Conservation (phyloP, 2,329 filamentous ascomycete species). For the Mycogone perniciosa region DNA sequence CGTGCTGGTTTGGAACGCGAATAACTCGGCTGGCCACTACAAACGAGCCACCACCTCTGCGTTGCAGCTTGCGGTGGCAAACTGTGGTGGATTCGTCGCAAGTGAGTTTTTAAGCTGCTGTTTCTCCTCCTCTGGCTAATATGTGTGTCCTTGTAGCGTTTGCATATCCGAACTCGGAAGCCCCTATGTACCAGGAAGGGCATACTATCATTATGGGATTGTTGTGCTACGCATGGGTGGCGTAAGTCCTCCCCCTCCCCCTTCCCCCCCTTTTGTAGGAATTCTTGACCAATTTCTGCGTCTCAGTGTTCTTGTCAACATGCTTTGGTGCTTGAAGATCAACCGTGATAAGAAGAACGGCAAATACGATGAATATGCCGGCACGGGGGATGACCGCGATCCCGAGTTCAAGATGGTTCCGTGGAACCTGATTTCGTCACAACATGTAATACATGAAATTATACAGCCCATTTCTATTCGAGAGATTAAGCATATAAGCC, state of each 20-base stretch:
- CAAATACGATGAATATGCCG: slow-evolving; percentile 51
- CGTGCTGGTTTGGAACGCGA: slow-evolving; percentile 59
- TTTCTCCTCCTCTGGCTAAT: neutral
- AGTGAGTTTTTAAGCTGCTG: slow-evolving; percentile 29
- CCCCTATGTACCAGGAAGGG: slow-evolving; percentile 52
- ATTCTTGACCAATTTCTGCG: neutral
- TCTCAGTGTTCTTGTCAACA: slow-evolving; percentile 51
- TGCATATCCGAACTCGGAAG: slow-evolving; percentile 51
- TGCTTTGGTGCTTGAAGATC: slow-evolving; percentile 56
- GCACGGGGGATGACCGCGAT: slow-evolving; percentile 56
- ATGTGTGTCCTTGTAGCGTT: slow-evolving; percentile 36
- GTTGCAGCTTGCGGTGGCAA: slow-evolving; percentile 59
- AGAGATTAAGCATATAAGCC: no score
- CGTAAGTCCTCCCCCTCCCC: slow-evolving; percentile 40
- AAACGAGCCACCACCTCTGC: slow-evolving; percentile 62
- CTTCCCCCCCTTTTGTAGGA: neutral
- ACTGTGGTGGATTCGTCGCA: slow-evolving; percentile 60
- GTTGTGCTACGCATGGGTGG: slow-evolving; percentile 55
- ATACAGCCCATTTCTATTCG: no score
- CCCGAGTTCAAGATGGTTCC: slow-evolving; percentile 56
- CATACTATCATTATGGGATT: slow-evolving; percentile 56
- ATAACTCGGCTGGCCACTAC: slow-evolving; percentile 63
- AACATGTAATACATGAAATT: neutral
- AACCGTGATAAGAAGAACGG: slow-evolving; percentile 56
- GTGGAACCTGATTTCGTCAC: slow-evolving; percentile 23